These are phyloP conservation scores for Candida multigemmis DNA, from an alignment of 805 yeast genomes.

Conservation along the genomic window DNA sequence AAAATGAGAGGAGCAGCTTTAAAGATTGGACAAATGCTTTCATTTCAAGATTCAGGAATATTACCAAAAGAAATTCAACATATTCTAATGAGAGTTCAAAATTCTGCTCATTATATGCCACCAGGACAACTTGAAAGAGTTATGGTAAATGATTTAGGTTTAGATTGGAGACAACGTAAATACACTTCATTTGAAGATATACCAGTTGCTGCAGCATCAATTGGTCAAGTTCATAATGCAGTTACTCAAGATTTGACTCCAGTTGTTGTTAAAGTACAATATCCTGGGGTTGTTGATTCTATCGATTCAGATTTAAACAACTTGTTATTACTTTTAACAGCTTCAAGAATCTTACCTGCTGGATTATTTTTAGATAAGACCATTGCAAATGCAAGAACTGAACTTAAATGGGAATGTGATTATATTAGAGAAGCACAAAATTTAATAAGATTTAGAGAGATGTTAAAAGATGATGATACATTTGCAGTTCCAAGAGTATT, in stretches of 20 bases:
- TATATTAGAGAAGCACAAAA: slow-evolving; percentile 82
- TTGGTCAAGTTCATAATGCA: slow-evolving; percentile 93
- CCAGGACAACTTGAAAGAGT: slow-evolving; percentile 76
- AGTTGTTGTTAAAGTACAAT: slow-evolving; percentile 93
- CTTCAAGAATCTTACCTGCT: slow-evolving; percentile 78
- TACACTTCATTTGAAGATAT: slow-evolving; percentile 73
- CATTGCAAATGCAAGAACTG: slow-evolving; percentile 85
- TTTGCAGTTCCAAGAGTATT: slow-evolving; percentile 78
- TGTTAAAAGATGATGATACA: slow-evolving; percentile 46
- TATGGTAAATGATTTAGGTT: slow-evolving; percentile 66
- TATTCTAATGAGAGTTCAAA: slow-evolving; percentile 77
- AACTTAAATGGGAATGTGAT: slow-evolving; percentile 97
- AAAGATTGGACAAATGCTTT: slow-evolving; percentile 93
- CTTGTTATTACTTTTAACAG: slow-evolving; percentile 70
- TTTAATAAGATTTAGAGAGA: slow-evolving; percentile 55
- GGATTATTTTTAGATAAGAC: slow-evolving; percentile 90
- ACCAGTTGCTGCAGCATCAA: slow-evolving; percentile 93
- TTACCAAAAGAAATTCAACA: slow-evolving; percentile 80
- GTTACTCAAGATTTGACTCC: slow-evolving; percentile 53
- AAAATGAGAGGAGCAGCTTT: slow-evolving; percentile 99
- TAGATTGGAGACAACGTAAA: slow-evolving; percentile 58
- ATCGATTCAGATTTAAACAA: slow-evolving; percentile 93
- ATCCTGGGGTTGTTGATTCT: slow-evolving; percentile 91
- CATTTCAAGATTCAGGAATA: slow-evolving; percentile 84
- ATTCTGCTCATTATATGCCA: slow-evolving; percentile 96